Evolutionary conservation across 352 stramenopile species (phyloP), one percentile per base, ranked within the genome.

Genomic region (Phytopythium sindhum): DNA sequence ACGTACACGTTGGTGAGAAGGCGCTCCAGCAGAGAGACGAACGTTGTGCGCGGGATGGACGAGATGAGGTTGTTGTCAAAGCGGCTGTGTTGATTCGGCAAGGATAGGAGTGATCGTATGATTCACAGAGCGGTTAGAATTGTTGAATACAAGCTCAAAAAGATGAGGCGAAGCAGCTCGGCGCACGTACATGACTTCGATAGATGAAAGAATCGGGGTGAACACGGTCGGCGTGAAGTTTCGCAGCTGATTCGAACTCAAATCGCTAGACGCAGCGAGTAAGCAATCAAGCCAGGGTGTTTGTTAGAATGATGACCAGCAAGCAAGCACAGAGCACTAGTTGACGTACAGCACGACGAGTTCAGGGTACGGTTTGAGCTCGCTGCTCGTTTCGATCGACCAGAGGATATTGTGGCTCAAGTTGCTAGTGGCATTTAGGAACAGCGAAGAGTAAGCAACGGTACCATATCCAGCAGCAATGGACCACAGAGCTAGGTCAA

Each of bases 401-500:
- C 81, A 90, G 14, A 90, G 59, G 56, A 75, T 78, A 48, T 90
- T 90, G 37, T 71, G 71, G 39, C 81, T 90, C 68, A 90, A 56
- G 35, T 90, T 88, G 17, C 81, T 90, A 4, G 5, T 17, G 50
- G 0, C 58, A 60, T 12, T 60, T 23, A 61, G 0, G 45, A 21
- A n/a, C 19, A 63, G 24, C 47, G 55, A 39, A 56, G 37, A 5
- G 35, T 28, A 1, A 55, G 48, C 48, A 12, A 33, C 47, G 24
- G 9, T 7, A 23, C 24, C 4, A 0, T 4, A 53, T 17, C 54
- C 11, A n/a, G 41, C 0, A 51, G 21, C 9, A 53, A 7, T 33
- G 5, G 4, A 24, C 23, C 24, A 28, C 15, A 48, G 47, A 19
- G 15, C 52, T 10, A 44, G n/a, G 19, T 0, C 31, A 28, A 2